phyloP scores from a whole-genome alignment of 768 basidiomycete species.

The Boletus barrowsii region DNA sequence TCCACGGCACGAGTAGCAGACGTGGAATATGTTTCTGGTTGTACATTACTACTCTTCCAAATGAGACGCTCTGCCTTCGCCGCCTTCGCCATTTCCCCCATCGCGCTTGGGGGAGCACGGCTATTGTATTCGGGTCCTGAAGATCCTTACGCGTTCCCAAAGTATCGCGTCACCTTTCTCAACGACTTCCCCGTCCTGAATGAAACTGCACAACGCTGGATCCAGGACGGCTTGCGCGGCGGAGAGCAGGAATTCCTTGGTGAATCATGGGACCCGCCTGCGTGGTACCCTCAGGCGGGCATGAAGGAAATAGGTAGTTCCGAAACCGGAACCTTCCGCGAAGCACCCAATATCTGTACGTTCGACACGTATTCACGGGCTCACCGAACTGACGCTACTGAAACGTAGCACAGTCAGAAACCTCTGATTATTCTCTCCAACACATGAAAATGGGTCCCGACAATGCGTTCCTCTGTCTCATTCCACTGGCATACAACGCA shows the following conservation, averaged over 20 bases:
- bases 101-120: constrained; percentile 22
- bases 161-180: constrained; percentile 75
- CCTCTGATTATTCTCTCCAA: constrained; percentile 55
- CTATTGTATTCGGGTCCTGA: constrained; percentile 74
- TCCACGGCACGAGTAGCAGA: constrained; percentile 15
- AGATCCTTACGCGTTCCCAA: constrained; percentile 79
- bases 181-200: constrained; percentile 73
- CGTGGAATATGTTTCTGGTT: constrained; percentile 9
- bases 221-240: constrained; percentile 65
- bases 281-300: constrained; percentile 37
- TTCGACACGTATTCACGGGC: constrained; percentile 23
- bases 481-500: constrained; percentile 58
- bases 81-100: constrained; percentile 17
- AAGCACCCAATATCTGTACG: constrained; percentile 35
- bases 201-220: constrained; percentile 73
- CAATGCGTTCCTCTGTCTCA: constrained; percentile 73
- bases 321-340: constrained; percentile 34
- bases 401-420: constrained; percentile 20
- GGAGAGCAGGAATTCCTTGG: constrained; percentile 78
- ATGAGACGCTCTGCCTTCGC: constrained; percentile 18
- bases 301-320: constrained; percentile 62
- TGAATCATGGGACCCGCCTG: constrained; percentile 48
- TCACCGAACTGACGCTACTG: constrained; percentile 12
- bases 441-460: constrained; percentile 70
- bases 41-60: not conserved